Conservation (phyloP, 805 yeast genomes). For the Metschnikowia continentalis region DNA sequence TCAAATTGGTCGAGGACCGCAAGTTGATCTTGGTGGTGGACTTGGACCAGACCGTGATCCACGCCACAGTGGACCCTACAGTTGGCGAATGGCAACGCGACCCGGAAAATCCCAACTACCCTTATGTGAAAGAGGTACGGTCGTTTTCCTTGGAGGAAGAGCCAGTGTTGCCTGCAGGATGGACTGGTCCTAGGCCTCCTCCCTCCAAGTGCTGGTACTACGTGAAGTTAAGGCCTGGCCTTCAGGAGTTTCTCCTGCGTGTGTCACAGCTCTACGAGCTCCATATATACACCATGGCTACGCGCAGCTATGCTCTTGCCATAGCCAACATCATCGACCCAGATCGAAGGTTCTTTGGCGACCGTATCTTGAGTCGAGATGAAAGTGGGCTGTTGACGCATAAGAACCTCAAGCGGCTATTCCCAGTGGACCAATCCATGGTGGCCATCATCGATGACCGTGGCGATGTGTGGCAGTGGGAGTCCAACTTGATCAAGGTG, state of each 20-base stretch:
- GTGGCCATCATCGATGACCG: slow-evolving; percentile 95
- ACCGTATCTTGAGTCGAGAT: slow-evolving; percentile 85
- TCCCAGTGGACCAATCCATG: slow-evolving; percentile 95
- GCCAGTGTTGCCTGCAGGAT: slow-evolving; percentile 51
- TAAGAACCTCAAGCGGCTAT: slow-evolving; percentile 79
- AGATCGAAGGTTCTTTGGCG: slow-evolving; percentile 79
- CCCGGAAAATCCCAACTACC: slow-evolving; percentile 77
- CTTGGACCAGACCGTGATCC: slow-evolving; percentile 94
- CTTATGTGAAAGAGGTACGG: slow-evolving; percentile 76
- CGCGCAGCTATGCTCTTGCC: slow-evolving; percentile 85
- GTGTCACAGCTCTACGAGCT: slow-evolving; percentile 71
- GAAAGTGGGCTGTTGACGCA: slow-evolving; percentile 92
- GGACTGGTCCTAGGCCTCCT: slow-evolving; percentile 57
- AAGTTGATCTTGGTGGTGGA: slow-evolving; percentile 91
- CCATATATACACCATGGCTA: slow-evolving; percentile 98
- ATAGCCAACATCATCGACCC: slow-evolving; percentile 93
- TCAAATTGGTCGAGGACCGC: slow-evolving; percentile 53
- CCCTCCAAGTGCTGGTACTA: slow-evolving; percentile 78
- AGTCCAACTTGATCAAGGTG: slow-evolving; percentile 82
- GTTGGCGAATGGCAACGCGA: slow-evolving; percentile 95
- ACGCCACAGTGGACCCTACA: slow-evolving; percentile 96
- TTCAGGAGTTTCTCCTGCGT: slow-evolving; percentile 63
- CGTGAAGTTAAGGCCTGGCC: slow-evolving; percentile 88
- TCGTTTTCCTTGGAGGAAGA: slow-evolving; percentile 78
- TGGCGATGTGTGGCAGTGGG: slow-evolving; percentile 99